A percentile compares a stretch with the other conserved stretches of the same genome.
Evolutionary conservation across 331 rosid genomes (phyloP).

Genomic region (Cydonia oblonga): DNA sequence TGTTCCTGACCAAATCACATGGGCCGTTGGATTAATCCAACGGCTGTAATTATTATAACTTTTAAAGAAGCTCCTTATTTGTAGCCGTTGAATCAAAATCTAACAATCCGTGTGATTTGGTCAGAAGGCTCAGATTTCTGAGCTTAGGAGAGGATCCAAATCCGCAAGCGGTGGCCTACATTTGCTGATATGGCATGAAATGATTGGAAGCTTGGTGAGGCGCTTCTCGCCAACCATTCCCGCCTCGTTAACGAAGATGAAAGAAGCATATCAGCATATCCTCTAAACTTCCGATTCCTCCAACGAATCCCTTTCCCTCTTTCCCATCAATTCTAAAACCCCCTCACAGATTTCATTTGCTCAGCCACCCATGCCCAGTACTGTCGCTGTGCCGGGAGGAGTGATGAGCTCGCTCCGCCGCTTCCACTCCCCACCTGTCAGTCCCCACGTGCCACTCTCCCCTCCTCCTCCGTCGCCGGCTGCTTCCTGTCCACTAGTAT

Average conservation of each 20-base stretch:
- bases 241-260: background rate
- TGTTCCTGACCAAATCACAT: too few species aligned
- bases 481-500: constrained; percentile 7
- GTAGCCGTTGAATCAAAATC: too few species aligned
- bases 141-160: too few species aligned
- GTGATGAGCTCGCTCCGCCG: constrained; percentile 8
- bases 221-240: constrained; percentile 1
- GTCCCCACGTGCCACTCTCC: constrained; percentile 13
- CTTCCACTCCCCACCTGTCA: constrained; percentile 5
- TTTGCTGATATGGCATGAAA: background rate
- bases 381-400: background rate
- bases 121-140: too few species aligned
- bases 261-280: background rate
- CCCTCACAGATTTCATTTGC: too few species aligned
- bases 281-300: background rate
- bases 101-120: too few species aligned
- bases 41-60: too few species aligned
- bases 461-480: constrained; percentile 4
- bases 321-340: background rate
- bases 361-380: background rate
- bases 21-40: too few species aligned
- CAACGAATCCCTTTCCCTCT: background rate
- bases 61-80: too few species aligned
- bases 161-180: background rate
- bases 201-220: background rate